phyloP scores from a whole-genome alignment of 495 filamentous ascomycete genomes.

The Penicillium diatomitis region DNA sequence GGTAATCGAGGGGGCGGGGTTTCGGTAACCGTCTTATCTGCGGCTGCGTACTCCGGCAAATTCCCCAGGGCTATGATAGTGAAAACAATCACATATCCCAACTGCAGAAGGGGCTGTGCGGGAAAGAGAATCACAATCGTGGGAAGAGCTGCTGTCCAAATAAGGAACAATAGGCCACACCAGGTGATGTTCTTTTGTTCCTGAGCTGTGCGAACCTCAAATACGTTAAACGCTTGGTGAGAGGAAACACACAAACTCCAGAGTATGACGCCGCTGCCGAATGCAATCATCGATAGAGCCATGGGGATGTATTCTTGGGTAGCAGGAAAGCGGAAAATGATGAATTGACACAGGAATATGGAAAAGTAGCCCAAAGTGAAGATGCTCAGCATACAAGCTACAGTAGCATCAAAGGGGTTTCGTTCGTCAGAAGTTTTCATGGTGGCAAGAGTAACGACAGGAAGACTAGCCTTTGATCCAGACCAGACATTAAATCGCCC shows the following conservation, averaged over 20 bases:
- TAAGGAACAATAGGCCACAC: conserved; percentile 1
- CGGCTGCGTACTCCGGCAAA: background rate
- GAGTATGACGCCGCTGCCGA: conserved; percentile 1
- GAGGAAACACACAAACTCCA: background rate
- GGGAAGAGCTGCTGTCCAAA: too few relatives aligned
- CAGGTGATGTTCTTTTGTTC: background rate
- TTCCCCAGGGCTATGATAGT: conserved; percentile 1
- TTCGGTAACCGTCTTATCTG: background rate
- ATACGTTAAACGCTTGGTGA: background rate
- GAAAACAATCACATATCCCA: too few relatives aligned
- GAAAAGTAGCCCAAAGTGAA: conserved; percentile 9
- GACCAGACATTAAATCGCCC: too few relatives aligned
- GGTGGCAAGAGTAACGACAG: background rate
- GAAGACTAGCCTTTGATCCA: background rate
- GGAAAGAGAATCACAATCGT: too few relatives aligned
- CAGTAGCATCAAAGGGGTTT: background rate
- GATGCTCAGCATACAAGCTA: conserved; percentile 1
- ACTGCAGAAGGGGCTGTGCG: too few relatives aligned
- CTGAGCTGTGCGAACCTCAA: background rate
- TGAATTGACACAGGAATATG: conserved; percentile 5
- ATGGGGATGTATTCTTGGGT: conserved; percentile 1
- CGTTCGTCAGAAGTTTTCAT: background rate
- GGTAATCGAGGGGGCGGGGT: background rate
- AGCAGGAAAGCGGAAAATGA: conserved; percentile 7
- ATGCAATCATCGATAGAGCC: conserved; percentile 3